Evolutionary conservation across 2,329 filamentous ascomycete species (phyloP), one percentile per base, ranked within the genome.

Genomic region (Aphanoascus verrucosus): DNA sequence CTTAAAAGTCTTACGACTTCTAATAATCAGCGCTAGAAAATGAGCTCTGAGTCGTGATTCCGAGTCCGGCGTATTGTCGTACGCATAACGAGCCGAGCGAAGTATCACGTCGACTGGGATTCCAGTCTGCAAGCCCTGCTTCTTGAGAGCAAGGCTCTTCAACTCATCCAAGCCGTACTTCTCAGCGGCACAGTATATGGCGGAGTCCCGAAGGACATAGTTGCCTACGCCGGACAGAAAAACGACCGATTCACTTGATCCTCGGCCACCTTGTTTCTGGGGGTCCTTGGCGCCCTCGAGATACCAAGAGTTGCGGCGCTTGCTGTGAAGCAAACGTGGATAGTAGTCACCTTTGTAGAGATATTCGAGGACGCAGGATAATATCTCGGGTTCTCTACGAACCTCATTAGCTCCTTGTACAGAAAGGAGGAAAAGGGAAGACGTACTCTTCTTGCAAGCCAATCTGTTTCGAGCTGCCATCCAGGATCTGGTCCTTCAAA

Each of bases 281-380:
- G 73, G 67, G 71, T 77, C 71, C 69, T 74, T 70, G 62, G 73
- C 73, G 69, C 86, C 85, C 79, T 95, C 88, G 74, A 95, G 86
- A 69, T 88, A 83, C 86, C 87, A 95, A 74, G 84, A 85, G 76
- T 87, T 84, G 67, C 82, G 85, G 70, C 84, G 83, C 78, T 86
- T 88, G 80, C 87, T 86, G 71, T 88, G 87, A 62, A 94, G 67
- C 74, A 96, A 78, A 70, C 88, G 86, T 54, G 90, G 90, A 71
- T 86, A 93, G 75, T 94, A 95, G 78, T 94, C 89, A 61, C 87
- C 88, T 77, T 94, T 94, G 84, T 96, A 96, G 61, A 96, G 82
- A 71, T 90, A 96, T 76, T 96, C 90, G 74, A 96, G 88, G 65
- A 96, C 78, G 65, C 86, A 90, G 69, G 88, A 94, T 72, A 96